Conservation (phyloP, 2,329 filamentous ascomycete genomes). For the Alternaria consortialis region DNA sequence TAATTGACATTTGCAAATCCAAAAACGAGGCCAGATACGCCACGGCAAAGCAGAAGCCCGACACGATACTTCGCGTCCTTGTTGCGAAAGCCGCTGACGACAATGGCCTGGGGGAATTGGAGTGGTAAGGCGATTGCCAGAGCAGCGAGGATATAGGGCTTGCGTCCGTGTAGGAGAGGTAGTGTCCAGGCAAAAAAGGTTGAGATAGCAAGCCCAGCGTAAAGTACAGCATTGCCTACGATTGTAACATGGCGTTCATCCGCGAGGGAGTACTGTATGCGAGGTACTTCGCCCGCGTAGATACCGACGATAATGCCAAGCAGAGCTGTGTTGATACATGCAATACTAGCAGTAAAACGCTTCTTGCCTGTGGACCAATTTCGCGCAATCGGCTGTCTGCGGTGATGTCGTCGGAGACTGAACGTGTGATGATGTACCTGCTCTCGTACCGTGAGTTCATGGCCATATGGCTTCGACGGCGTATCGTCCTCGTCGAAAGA, state of each 20-base stretch:
- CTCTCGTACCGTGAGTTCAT: constrained; percentile 32
- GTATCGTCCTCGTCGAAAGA: constrained; percentile 33
- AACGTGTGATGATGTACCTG: constrained; percentile 49
- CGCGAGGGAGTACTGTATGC: constrained; percentile 78
- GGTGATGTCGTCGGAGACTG: constrained; percentile 57
- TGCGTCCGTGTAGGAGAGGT: constrained; percentile 77
- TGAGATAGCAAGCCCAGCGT: constrained; percentile 73
- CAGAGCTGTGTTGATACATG: constrained; percentile 76
- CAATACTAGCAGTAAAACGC: constrained; percentile 71
- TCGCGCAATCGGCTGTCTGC: constrained; percentile 72
- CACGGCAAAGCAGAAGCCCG: constrained; percentile 69
- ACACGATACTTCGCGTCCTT: constrained; percentile 65
- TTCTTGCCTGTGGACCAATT: constrained; percentile 76
- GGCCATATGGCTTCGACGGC: constrained; percentile 23
- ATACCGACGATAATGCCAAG: constrained; percentile 77
- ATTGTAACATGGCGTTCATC: constrained; percentile 73
- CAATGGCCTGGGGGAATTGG: constrained; percentile 77
- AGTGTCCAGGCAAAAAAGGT: constrained; percentile 78
- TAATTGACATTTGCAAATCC: constrained; percentile 83
- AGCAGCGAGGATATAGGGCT: constrained; percentile 76
- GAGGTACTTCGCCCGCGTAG: constrained; percentile 79
- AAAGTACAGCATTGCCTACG: constrained; percentile 77
- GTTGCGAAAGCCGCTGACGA: constrained; percentile 62
- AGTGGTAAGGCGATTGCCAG: constrained; percentile 75
- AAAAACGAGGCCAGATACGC: constrained; percentile 72